Evolutionary conservation across 139 green algal genomes (phyloP).

Genomic region (Auxenochlorella pyrenoidosa): DNA sequence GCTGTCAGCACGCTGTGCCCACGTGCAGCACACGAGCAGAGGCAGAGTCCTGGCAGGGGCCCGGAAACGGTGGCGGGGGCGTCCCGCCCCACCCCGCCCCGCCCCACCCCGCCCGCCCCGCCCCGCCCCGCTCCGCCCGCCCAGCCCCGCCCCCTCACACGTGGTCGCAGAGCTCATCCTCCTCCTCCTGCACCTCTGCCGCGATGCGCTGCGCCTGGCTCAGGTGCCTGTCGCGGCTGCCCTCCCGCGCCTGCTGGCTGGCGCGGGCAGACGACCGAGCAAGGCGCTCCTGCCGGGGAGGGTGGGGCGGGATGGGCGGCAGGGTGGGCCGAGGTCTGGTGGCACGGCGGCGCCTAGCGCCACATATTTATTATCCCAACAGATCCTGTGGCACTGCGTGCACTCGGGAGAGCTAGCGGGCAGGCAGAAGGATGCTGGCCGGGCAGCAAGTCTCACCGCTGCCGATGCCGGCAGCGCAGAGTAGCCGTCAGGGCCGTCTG

Average conservation of each 20-base stretch:
- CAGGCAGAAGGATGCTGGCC: too few species aligned
- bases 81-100: background rate
- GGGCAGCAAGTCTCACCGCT: too few species aligned
- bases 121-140: background rate
- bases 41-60: background rate
- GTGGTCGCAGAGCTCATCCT: conserved; percentile 39
- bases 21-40: too few species aligned
- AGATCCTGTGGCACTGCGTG: too few species aligned
- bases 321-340: too few species aligned
- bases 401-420: too few species aligned
- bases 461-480: background rate
- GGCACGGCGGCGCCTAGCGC: background rate
- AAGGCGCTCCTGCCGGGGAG: background rate
- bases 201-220: background rate
- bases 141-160: background rate
- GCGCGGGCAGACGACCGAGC: background rate
- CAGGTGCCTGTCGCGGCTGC: too few species aligned
- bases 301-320: background rate
- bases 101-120: too few species aligned
- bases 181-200: background rate
- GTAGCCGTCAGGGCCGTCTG: background rate
- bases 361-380: too few species aligned
- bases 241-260: background rate
- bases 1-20: too few species aligned
- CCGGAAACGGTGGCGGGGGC: background rate